Evolutionary conservation across 257 asterid species (phyloP).

Genomic region (Gynochthodes officinalis): DNA sequence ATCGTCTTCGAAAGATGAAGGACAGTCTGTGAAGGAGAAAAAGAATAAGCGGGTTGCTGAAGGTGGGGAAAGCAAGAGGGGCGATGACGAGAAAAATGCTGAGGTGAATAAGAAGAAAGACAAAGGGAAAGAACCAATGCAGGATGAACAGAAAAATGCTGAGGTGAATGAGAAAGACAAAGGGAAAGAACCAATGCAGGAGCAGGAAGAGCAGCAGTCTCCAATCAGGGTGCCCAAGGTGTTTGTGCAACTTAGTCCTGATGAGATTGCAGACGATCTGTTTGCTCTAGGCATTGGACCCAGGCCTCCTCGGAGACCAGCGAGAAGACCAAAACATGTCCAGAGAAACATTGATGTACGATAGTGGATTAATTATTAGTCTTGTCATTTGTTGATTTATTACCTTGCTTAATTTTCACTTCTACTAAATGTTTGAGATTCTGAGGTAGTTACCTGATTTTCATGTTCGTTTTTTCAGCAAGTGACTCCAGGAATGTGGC

Average conservation of each 20-base stretch:
- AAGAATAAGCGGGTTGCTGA: neutral
- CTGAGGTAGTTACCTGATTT: neutral
- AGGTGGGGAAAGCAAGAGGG: neutral
- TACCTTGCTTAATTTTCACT: too few relatives aligned
- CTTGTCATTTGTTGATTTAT: too few relatives aligned
- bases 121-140: neutral
- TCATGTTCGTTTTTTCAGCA: conserved; percentile 5
- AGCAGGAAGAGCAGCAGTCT: neutral
- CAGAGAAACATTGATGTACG: conserved; percentile 11
- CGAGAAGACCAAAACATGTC: conserved; percentile 2
- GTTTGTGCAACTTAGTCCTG: neutral
- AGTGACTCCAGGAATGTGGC: conserved; percentile 2
- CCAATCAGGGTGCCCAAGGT: neutral
- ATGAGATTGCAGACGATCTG: conserved; percentile 13
- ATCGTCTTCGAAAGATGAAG: neutral
- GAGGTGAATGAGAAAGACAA: neutral
- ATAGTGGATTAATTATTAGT: neutral
- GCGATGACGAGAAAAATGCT: neutral
- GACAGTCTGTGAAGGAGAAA: neutral
- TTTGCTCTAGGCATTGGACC: conserved; percentile 7
- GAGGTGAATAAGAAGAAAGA: neutral
- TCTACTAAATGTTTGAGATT: too few relatives aligned
- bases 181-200: neutral
- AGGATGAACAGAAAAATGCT: neutral
- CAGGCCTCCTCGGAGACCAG: neutral